Percentiles rank a stretch among this genome's conserved stretches.
Conservation (phyloP, 208 protist genomes). For the Naegleria lovaniensis region DNA sequence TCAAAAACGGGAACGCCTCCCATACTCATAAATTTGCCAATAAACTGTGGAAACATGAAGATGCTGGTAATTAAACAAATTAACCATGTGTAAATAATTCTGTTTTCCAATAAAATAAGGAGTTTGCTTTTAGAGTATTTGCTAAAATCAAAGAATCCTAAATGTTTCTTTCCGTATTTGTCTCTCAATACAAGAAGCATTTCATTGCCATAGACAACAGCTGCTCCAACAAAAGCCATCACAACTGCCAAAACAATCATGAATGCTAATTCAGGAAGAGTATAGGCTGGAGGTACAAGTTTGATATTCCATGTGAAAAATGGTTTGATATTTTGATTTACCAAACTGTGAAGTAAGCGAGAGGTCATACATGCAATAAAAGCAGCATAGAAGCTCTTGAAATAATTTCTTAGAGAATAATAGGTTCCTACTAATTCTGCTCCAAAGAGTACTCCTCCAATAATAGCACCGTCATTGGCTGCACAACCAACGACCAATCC, state of each 20-base stretch:
- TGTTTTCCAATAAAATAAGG: not conserved
- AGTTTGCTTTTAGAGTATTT: not conserved
- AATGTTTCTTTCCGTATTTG: not conserved
- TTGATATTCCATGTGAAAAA: not conserved
- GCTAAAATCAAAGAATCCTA: not conserved
- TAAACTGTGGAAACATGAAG: not conserved
- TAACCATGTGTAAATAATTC: not conserved
- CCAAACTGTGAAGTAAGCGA: not conserved
- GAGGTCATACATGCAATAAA: not conserved
- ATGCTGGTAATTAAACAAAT: not conserved
- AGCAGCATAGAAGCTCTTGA: slow-evolving; percentile 1
- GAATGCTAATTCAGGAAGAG: not conserved
- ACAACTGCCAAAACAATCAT: not conserved
- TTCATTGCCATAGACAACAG: not conserved
- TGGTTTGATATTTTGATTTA: not conserved
- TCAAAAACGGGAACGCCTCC: not conserved
- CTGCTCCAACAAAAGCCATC: not conserved
- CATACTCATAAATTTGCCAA: not conserved
- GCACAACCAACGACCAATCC: not conserved
- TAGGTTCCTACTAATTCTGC: not conserved
- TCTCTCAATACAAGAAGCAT: not conserved
- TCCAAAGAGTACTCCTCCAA: not conserved
- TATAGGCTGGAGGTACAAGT: not conserved
- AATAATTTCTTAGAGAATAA: not conserved
- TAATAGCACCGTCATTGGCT: not conserved